These are phyloP conservation scores for Conticribra guillardii DNA, from an alignment of 108 stramenopile species.

Conservation along the genomic window DNA sequence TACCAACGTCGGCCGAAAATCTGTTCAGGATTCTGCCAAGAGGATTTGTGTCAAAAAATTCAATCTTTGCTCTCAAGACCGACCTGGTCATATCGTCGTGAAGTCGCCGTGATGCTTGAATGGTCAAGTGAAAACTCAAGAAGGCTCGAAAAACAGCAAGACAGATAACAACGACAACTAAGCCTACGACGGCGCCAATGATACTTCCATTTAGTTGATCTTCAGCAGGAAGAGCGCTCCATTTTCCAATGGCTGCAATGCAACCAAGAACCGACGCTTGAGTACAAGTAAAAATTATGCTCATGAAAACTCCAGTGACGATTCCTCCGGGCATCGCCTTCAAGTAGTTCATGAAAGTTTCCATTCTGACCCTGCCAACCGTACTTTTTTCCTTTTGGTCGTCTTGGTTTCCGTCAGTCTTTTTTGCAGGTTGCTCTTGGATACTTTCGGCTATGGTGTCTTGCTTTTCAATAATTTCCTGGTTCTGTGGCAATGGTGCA, in stretches of 20 bases:
- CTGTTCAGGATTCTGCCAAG: conserved; percentile 89
- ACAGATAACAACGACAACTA: conserved; percentile 51
- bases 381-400: conserved; percentile 77
- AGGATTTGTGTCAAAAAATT: conserved; percentile 94
- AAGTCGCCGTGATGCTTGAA: conserved; percentile 73
- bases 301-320: conserved; percentile 47
- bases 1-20: conserved; percentile 79
- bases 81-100: conserved; percentile 82
- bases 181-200: conserved; percentile 57
- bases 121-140: conserved; percentile 50
- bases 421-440: conserved; percentile 1
- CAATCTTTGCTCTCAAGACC: conserved; percentile 83
- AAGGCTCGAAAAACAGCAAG: conserved; percentile 59
- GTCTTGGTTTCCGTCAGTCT: conserved; percentile 13
- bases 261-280: conserved; percentile 64
- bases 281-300: conserved; percentile 63
- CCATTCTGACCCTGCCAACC: conserved; percentile 69
- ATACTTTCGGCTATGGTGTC: not conserved
- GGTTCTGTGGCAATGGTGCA: not conserved
- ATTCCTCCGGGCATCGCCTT: conserved; percentile 71
- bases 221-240: conserved; percentile 58
- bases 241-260: conserved; percentile 65
- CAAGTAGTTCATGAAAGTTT: conserved; percentile 78
- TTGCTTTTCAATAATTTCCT: not conserved
- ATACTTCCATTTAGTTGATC: conserved; percentile 57